phyloP scores from a whole-genome alignment of 2,329 filamentous ascomycete species.

The Sporothrix pseudoabietina region DNA sequence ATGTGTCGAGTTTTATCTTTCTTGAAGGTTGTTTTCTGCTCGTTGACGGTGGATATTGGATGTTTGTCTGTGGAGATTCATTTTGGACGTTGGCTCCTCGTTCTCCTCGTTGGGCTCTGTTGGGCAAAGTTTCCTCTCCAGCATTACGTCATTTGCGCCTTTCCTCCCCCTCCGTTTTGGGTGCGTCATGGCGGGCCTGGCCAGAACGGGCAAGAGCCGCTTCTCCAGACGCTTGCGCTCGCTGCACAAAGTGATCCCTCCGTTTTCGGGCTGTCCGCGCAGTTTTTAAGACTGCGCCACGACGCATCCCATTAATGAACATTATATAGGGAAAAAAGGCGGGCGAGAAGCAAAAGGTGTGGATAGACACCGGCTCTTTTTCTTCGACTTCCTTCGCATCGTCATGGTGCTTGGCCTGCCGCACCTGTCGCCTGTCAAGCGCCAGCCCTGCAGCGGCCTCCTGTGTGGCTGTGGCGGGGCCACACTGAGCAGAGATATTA shows the following conservation, averaged over 20 bases:
- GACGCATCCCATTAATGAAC: neutral
- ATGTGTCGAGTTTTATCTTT: neutral
- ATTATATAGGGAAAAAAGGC: neutral
- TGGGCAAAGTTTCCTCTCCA: neutral
- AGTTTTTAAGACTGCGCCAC: conserved; percentile 9
- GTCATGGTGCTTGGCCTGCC: conserved; percentile 5
- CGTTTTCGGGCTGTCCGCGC: conserved; percentile 19
- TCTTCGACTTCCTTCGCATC: neutral
- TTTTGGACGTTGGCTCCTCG: neutral
- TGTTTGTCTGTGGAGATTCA: neutral
- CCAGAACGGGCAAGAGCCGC: neutral
- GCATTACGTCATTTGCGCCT: conserved; percentile 18
- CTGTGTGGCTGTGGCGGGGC: conserved; percentile 8
- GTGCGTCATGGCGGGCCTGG: conserved; percentile 1
- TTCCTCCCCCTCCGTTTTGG: neutral
- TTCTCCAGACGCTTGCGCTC: neutral
- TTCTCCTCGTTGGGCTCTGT: neutral
- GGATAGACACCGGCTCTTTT: neutral
- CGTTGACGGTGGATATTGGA: neutral
- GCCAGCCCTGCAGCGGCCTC: conserved; percentile 19
- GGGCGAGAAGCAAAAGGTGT: neutral
- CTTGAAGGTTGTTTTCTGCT: neutral
- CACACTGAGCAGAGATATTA: neutral
- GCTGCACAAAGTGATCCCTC: neutral
- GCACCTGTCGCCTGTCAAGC: neutral